Evolutionary conservation across 148 eudicot genomes (phyloP).

Genomic region (Rhododendron ovatum): DNA sequence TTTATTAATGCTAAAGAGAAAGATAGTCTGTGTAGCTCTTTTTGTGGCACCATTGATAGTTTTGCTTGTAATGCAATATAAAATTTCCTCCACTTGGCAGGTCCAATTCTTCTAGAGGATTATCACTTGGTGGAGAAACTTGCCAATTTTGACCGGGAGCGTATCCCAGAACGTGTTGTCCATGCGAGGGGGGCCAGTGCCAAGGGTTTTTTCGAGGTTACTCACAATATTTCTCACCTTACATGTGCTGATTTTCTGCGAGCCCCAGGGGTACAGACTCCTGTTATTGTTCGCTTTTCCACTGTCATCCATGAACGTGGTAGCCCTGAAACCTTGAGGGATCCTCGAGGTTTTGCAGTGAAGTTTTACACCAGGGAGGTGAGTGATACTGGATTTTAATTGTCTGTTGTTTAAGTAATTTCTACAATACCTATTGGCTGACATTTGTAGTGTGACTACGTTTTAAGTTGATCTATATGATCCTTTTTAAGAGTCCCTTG

Average conservation of each 20-base stretch:
- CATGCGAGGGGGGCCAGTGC: constrained; percentile 84
- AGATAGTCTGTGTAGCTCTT: background rate
- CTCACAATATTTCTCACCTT: constrained; percentile 83
- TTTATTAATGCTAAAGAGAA: background rate
- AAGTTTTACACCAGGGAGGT: constrained; percentile 99
- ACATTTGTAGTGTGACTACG: background rate
- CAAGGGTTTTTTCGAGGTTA: constrained; percentile 85
- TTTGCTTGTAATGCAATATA: background rate
- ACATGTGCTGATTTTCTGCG: constrained; percentile 95
- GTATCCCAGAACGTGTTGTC: constrained; percentile 85
- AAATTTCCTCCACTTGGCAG: constrained; percentile 24
- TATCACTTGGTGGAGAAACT: constrained; percentile 76
- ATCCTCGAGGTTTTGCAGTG: constrained; percentile 96
- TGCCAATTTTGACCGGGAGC: constrained; percentile 72
- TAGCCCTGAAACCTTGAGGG: constrained; percentile 93
- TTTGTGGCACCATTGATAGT: background rate
- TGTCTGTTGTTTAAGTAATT: background rate
- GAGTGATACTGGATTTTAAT: background rate
- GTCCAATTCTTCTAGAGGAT: constrained; percentile 79
- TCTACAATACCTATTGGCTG: background rate
- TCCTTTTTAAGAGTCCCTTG: background rate
- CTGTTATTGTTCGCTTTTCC: constrained; percentile 90
- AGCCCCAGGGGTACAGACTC: constrained; percentile 94
- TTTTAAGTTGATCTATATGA: background rate
- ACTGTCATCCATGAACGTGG: constrained; percentile 98